phyloP scores from a whole-genome alignment of 1,284 basidiomycete species.

The Neolentinus lepideus region DNA sequence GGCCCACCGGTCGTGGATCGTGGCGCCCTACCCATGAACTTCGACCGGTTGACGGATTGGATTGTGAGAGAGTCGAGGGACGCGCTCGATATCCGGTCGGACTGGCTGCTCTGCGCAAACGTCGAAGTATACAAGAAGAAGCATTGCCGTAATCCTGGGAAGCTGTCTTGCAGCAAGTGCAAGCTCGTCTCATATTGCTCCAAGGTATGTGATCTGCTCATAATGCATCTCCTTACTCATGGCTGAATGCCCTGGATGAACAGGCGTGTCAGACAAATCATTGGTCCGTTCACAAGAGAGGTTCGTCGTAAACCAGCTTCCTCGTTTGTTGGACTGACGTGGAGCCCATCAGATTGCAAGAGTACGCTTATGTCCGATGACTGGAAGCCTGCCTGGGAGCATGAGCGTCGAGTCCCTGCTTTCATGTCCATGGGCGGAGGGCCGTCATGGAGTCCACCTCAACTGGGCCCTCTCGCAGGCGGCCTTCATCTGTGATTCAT shows the following conservation, averaged over 20 bases:
- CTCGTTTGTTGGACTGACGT: not conserved
- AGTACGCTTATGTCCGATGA: not conserved
- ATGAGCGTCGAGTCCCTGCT: conserved; percentile 17
- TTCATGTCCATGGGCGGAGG: conserved; percentile 2
- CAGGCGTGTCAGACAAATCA: conserved; percentile 20
- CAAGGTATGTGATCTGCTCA: conserved; percentile 16
- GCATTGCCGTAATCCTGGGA: not conserved
- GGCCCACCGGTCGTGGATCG: no score
- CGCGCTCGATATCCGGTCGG: not conserved
- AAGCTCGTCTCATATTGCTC: conserved; percentile 33
- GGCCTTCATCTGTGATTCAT: not conserved
- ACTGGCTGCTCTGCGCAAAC: not conserved
- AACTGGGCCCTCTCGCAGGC: conserved; percentile 10
- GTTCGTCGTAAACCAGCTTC: conserved; percentile 9
- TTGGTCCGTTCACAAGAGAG: conserved; percentile 13
- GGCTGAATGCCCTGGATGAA: not conserved
- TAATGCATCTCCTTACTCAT: not conserved
- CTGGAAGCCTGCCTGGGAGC: conserved; percentile 22
- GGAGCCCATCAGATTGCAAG: conserved; percentile 4
- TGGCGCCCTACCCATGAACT: no score
- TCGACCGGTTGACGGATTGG: no score
- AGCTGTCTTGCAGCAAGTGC: conserved; percentile 20
- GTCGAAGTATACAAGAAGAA: not conserved
- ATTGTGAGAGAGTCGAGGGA: no score
- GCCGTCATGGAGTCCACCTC: conserved; percentile 5